A percentile compares a stretch with the other conserved stretches of the same genome.
phyloP scores from a whole-genome alignment of 306 rosid species.

The Malus orientalis region DNA sequence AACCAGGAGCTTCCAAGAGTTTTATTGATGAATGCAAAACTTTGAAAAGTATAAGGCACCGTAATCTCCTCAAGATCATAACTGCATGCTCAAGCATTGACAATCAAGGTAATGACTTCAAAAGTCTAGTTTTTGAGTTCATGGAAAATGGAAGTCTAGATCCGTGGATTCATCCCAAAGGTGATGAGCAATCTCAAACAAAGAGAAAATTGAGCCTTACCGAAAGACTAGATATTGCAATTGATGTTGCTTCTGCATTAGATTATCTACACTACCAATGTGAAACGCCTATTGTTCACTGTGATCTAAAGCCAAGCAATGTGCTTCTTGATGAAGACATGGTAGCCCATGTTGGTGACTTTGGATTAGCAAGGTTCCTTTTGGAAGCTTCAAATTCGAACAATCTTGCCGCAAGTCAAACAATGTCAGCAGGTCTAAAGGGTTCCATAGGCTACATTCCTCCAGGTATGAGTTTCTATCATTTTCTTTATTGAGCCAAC shows the following conservation, averaged over 20 bases:
- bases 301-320: background rate
- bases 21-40: conserved; percentile 30
- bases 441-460: background rate
- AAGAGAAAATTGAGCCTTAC: conserved; percentile 10
- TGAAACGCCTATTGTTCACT: background rate
- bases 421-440: background rate
- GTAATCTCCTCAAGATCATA: conserved; percentile 9
- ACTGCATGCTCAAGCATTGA: conserved; percentile 21
- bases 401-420: background rate
- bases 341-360: background rate
- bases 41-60: conserved; percentile 5
- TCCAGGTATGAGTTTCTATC: background rate
- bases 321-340: background rate
- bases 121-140: conserved; percentile 27
- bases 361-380: background rate
- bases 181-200: background rate
- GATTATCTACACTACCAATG: conserved; percentile 15
- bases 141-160: conserved; percentile 28
- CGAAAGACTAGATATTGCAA: conserved; percentile 18
- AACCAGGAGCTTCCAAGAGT: conserved; percentile 29
- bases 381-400: background rate
- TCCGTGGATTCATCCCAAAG: conserved; percentile 16
- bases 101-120: conserved; percentile 24
- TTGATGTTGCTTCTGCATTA: conserved; percentile 20
- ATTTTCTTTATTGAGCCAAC: no score